Conservation (phyloP, 1,139 yeast species). For the Yamadazyma dendronema region DNA sequence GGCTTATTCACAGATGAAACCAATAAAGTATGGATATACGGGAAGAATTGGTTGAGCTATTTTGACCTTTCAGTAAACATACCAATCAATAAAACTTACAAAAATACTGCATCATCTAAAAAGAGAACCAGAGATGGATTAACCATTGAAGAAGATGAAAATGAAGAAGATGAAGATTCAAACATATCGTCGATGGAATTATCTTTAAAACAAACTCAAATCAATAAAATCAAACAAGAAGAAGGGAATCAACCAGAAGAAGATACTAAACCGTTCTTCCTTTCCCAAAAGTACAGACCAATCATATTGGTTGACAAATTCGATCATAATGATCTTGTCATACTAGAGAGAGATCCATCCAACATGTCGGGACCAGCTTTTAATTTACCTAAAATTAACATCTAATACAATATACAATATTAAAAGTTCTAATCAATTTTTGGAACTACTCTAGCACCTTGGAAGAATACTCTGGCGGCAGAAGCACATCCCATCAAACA, state of each 20-base stretch:
- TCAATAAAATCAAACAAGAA: conserved; percentile 28
- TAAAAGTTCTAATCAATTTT: conserved; percentile 19
- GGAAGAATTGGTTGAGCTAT: conserved; percentile 79
- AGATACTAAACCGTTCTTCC: conserved; percentile 57
- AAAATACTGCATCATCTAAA: conserved; percentile 28
- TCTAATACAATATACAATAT: no score
- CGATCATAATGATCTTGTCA: conserved; percentile 58
- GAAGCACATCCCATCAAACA: conserved; percentile 65
- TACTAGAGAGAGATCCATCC: conserved; percentile 71
- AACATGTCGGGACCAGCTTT: conserved; percentile 68
- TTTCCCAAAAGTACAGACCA: conserved; percentile 75
- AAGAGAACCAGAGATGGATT: conserved; percentile 68
- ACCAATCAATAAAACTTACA: conserved; percentile 39
- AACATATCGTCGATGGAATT: conserved; percentile 33
- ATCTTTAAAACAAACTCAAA: conserved; percentile 33
- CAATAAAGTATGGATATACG: conserved; percentile 72
- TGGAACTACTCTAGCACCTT: conserved; percentile 59
- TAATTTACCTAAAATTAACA: conserved; percentile 63
- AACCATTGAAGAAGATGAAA: conserved; percentile 39
- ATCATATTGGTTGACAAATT: conserved; percentile 59
- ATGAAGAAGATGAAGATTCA: conserved; percentile 27
- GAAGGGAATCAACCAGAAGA: conserved; percentile 23
- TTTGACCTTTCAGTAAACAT: conserved; percentile 66
- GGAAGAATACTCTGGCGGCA: conserved; percentile 69
- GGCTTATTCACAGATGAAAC: conserved; percentile 57